Conservation (phyloP, 148 eudicot genomes). For the Arctostaphylos glauca region DNA sequence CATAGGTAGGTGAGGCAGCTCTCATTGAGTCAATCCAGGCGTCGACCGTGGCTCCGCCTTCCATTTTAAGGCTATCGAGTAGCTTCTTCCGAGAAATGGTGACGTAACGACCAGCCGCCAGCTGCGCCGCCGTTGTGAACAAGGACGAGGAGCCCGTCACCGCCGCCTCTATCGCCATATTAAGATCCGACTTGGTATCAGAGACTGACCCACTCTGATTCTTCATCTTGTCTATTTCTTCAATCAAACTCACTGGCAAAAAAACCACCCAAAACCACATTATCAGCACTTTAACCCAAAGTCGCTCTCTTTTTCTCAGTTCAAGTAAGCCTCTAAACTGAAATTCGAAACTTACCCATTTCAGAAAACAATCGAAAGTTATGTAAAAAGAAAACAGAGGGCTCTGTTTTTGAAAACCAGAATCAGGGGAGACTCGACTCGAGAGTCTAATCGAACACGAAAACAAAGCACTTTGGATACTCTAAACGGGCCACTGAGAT, state of each 20-base stretch:
- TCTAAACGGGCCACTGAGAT: background rate
- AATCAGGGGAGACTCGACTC: background rate
- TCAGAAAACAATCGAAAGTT: background rate
- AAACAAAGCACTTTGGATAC: background rate
- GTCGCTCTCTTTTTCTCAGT: background rate
- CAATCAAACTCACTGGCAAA: too few relatives aligned
- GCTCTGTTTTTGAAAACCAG: background rate
- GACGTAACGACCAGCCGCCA: slow-evolving; percentile 39
- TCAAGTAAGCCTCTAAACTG: background rate
- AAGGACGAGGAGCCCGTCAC: background rate
- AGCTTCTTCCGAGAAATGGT: slow-evolving; percentile 45
- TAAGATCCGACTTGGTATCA: background rate
- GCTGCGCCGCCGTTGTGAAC: background rate
- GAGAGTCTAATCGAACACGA: background rate
- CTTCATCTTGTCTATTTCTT: background rate
- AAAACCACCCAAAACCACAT: background rate
- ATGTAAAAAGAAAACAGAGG: background rate
- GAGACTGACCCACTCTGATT: background rate
- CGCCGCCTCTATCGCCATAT: background rate
- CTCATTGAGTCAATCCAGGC: slow-evolving; percentile 85
- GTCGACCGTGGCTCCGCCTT: slow-evolving; percentile 33
- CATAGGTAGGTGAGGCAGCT: slow-evolving; percentile 78
- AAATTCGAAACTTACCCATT: background rate
- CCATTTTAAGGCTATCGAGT: slow-evolving; percentile 47
- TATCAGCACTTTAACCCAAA: background rate